Base-by-base conservation (phyloP, 352 stramenopile genomes). In the Globisporangium paddicum region DNA sequence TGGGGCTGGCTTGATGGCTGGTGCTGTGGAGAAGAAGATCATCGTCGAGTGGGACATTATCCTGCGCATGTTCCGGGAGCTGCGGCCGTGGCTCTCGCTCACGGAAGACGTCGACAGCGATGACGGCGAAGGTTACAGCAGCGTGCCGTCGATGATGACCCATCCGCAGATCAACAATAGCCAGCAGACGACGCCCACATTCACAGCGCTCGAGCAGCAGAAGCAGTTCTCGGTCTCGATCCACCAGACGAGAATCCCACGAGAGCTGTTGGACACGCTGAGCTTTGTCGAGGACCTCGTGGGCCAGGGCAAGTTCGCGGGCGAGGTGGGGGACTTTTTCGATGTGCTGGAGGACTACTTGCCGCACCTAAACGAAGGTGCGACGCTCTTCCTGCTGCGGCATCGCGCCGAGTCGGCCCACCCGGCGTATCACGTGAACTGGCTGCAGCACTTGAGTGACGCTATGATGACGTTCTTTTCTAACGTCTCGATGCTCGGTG, bases 41-140 rank as follows among this genome's bases (percentile, higher is more conserved):
- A 68, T 82, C 21, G 79, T 93, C 42, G 86, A 96, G 62, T 96
- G 86, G 86, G 82, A 90, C 47, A 82, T 96, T 53, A 89, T 96
- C 50, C 67, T 93, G 16, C 79, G 82, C 4, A 93, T 93, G 69
- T 73, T 96, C 21, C 62, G 64, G 7, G 66, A 69, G 13, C 50
- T 96, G 28, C 74, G 79, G 0, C 78, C 85, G 40, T 95, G 85
- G 85, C 64, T 95, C 10, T 85, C 79, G 2, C 71, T 73, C 55
- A 71, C 64, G 10, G 65, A 85, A 40, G 68, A 86, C 38, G 63
- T 64, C 30, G 61, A 74, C 45, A 66, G 44, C 51, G 47, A 58
- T 30, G 64, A 68, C 19, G 41, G 55, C 40, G 49, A 62, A 25
- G 38, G 47, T 16, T 58, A 55, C 41, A 67, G 47, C 41, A 67